A percentile compares a stretch with the other conserved stretches of the same genome.
These are phyloP conservation scores for Boletus rex-veris DNA, from an alignment of 768 basidiomycete genomes.

Conservation along the genomic window DNA sequence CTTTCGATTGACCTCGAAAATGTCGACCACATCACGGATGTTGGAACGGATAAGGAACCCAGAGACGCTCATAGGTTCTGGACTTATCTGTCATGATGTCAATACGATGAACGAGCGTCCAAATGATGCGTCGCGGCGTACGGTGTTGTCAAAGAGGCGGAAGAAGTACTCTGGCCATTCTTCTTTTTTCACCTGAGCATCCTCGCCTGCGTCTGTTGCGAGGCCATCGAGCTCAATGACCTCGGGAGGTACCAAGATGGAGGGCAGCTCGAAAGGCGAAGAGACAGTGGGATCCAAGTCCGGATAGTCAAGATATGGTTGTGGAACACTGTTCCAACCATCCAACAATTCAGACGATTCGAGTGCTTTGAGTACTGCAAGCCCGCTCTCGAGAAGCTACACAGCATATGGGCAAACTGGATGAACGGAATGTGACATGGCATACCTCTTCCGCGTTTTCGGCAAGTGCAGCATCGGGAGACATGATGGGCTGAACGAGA, in stretches of 20 bases:
- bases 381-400: constrained; percentile 73
- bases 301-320: constrained; percentile 57
- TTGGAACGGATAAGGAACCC: constrained; percentile 79
- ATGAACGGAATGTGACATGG: not conserved
- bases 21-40: constrained; percentile 73
- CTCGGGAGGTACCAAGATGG: constrained; percentile 84
- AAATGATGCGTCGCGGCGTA: constrained; percentile 22
- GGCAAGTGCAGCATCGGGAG: constrained; percentile 37
- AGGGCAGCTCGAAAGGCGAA: constrained; percentile 64
- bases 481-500: constrained; percentile 60
- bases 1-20: constrained; percentile 95
- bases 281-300: constrained; percentile 39
- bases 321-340: constrained; percentile 52
- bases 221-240: constrained; percentile 76
- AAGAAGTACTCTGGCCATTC: constrained; percentile 78
- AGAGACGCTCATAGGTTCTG: constrained; percentile 64
- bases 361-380: constrained; percentile 60
- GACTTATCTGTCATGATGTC: constrained; percentile 56
- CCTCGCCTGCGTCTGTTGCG: constrained; percentile 64
- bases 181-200: constrained; percentile 71
- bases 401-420: constrained; percentile 1
- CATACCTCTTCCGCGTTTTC: constrained; percentile 64
- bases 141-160: constrained; percentile 60
- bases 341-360: constrained; percentile 59
- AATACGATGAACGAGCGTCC: not conserved